Evolutionary conservation across 2,329 filamentous ascomycete species (phyloP).

Genomic region (Ophiostoma quercus): DNA sequence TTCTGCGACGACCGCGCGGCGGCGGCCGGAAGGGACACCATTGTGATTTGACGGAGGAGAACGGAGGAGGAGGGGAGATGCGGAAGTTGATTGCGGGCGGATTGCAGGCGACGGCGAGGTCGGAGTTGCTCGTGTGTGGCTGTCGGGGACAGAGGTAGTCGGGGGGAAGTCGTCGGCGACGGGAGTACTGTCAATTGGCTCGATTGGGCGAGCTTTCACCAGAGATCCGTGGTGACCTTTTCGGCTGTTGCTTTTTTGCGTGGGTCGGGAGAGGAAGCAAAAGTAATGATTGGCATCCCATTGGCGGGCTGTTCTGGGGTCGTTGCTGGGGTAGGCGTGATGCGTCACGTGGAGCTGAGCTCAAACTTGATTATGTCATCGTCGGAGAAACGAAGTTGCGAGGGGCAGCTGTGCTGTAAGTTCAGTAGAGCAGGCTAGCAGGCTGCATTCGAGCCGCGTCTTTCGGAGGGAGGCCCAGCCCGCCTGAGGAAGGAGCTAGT

Average conservation of each 20-base stretch:
- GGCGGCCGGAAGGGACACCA: constrained; percentile 38
- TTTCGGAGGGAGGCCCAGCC: constrained; percentile 15
- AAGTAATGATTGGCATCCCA: constrained; percentile 27
- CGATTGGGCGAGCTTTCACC: constrained; percentile 25
- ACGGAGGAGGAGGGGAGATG: neutral
- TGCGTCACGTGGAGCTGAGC: constrained; percentile 16
- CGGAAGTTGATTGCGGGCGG: neutral
- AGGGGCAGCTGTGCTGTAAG: constrained; percentile 17
- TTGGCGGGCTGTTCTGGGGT: constrained; percentile 23
- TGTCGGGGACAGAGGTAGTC: neutral
- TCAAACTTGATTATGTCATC: neutral
- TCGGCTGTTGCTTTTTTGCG: constrained; percentile 27
- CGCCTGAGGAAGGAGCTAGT: constrained; percentile 20
- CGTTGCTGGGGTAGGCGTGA: neutral
- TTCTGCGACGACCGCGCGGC: constrained; percentile 50
- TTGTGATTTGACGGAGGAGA: constrained; percentile 9
- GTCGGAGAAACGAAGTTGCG: constrained; percentile 26
- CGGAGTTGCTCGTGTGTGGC: neutral
- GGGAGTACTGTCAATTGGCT: constrained; percentile 24
- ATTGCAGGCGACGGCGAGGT: neutral
- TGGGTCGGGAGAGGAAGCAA: constrained; percentile 21
- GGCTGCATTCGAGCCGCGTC: constrained; percentile 44
- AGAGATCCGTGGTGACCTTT: constrained; percentile 17
- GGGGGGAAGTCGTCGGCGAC: constrained; percentile 16
- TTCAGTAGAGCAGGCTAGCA: constrained; percentile 24